Base-by-base conservation (phyloP, 495 filamentous ascomycete species). In the Xylaria cubensis region DNA sequence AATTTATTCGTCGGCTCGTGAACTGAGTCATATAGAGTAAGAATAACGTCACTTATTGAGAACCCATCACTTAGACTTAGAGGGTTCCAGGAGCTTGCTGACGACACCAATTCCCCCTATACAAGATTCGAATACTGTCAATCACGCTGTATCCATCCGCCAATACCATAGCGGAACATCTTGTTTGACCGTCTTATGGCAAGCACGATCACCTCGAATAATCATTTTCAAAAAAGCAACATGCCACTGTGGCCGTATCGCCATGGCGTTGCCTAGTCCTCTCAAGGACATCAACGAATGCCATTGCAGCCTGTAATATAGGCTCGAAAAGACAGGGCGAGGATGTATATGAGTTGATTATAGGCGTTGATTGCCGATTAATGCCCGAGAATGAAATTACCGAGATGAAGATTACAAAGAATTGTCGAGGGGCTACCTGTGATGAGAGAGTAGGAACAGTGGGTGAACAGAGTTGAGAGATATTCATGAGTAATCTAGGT, bases 241-340 rank as follows among this genome's bases (percentile, higher is more conserved):
- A 70, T 82, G 79, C 73, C 80, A 80, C 73, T 82, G 80, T 70
- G 75, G 79, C 61, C 75, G 75, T 56, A 76, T 81, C 71, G 74
- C 75, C 56, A 69, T 82, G 42, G 77, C 65, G 53, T 64, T 80
- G 13, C 78, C 79, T 24, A 70, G 67, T 64, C 76, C 70, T 34
- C 79, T 78, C 24, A 70, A 74, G 48, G 42, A 76, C 64, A 74
- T 80, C 72, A 81, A 78, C 70, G 73, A 76, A 72, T 81, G 80
- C 69, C 79, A 78, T 75, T 82, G 80, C 66, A 78, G 76, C 21
- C 73, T 81, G 46, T 81, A 78, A 72, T 72, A 77, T 36, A 74
- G 75, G 63, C 80, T 81, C 15, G 17, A 41, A 32, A 24, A 65
- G 63, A 21, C 26, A 5, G 13, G 44, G 64, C 10, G 64, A 51